These are phyloP conservation scores for Corylus avellana DNA, from an alignment of 306 rosid genomes.

Conservation along the genomic window DNA sequence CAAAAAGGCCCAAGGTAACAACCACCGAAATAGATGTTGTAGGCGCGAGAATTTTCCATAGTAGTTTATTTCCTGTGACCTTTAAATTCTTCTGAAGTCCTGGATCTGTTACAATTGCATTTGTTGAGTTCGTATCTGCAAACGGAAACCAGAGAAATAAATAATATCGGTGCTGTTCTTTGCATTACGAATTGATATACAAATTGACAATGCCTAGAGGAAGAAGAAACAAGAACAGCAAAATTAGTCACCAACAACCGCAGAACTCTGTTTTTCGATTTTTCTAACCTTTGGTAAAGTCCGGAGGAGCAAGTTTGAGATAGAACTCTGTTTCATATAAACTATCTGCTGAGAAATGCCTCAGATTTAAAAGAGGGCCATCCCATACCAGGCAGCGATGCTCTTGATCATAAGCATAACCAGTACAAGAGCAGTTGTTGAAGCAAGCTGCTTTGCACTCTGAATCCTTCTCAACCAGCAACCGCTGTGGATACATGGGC, in stretches of 20 bases:
- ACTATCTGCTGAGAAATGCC: background rate
- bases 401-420: background rate
- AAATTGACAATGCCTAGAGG: no score
- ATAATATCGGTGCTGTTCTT: no score
- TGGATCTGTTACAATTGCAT: no score
- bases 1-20: background rate
- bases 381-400: slow-evolving; percentile 7
- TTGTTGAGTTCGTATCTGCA: no score
- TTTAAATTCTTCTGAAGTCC: no score
- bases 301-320: slow-evolving; percentile 21
- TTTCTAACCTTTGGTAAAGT: background rate
- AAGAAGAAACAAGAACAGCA: no score
- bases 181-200: no score
- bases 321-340: background rate
- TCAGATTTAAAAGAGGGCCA: background rate
- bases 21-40: background rate
- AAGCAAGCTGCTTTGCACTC: slow-evolving; percentile 6
- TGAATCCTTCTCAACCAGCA: background rate
- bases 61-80: background rate
- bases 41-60: background rate
- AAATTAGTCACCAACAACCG: no score
- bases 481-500: background rate
- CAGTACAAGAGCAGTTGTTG: background rate
- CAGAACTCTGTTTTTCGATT: background rate
- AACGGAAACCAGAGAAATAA: no score